These are phyloP conservation scores for Arthroderma uncinatum DNA, from an alignment of 2,329 filamentous ascomycete genomes.

Conservation along the genomic window DNA sequence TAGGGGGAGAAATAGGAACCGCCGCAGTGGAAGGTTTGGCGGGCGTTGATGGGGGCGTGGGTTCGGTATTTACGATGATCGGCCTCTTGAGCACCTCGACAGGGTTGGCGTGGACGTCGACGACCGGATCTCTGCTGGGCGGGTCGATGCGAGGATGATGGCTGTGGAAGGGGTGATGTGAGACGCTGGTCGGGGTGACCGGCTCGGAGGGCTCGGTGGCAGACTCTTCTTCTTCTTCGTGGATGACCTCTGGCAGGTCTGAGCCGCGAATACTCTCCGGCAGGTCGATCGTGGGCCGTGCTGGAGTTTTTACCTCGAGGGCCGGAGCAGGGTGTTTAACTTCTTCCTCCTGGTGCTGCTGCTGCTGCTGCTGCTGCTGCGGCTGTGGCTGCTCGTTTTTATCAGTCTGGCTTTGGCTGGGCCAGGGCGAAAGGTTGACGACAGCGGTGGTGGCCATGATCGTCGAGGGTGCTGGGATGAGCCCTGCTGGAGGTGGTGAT, in stretches of 20 bases:
- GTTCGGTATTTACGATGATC: constrained; percentile 14
- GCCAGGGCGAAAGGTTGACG: neutral
- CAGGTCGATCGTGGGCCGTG: constrained; percentile 7
- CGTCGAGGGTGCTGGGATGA: neutral
- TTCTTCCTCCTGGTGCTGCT: neutral
- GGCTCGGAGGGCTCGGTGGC: constrained; percentile 18
- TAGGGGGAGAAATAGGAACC: neutral
- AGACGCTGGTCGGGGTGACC: constrained; percentile 16
- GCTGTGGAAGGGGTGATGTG: constrained; percentile 7
- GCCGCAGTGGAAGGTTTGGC: neutral
- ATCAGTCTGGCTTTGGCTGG: neutral
- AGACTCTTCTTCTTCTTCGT: constrained; percentile 16
- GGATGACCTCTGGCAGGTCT: constrained; percentile 15
- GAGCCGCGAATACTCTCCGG: constrained; percentile 9
- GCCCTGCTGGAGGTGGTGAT: neutral
- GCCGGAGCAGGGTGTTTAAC: neutral
- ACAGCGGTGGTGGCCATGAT: neutral
- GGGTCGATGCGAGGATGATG: constrained; percentile 1
- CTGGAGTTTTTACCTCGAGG: neutral
- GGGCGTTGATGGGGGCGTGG: constrained; percentile 13
- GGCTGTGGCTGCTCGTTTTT: neutral
- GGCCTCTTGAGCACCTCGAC: constrained; percentile 11
- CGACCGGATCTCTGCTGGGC: constrained; percentile 7
- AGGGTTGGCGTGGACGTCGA: neutral
- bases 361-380: neutral